Evolutionary conservation across 2,329 filamentous ascomycete species (phyloP).

Genomic region (Trichoderma breve): DNA sequence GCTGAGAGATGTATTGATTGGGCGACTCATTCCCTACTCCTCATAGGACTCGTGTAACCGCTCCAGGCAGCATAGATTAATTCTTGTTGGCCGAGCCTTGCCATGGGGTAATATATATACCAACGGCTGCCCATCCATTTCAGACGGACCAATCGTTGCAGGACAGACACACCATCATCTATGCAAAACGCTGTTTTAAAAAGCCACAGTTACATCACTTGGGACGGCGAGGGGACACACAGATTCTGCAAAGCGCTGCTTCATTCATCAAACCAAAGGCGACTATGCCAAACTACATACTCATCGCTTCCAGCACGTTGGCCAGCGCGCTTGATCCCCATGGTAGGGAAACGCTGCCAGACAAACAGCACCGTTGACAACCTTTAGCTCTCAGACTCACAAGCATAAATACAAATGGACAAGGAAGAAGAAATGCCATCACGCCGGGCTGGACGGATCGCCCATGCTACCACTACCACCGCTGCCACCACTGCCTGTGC

Average conservation of each 20-base stretch:
- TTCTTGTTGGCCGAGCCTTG: not conserved
- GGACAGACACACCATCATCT: not conserved
- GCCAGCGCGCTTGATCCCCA: not conserved
- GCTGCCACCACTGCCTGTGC: slow-evolving; percentile 46
- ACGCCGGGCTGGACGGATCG: slow-evolving; percentile 51
- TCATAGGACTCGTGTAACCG: not conserved
- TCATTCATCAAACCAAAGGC: slow-evolving; percentile 17
- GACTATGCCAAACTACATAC: slow-evolving; percentile 18
- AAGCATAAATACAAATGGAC: not conserved
- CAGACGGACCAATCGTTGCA: not conserved
- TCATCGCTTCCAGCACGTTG: not conserved
- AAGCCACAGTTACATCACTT: not conserved
- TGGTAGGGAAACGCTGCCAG: not conserved
- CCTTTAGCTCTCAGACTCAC: not conserved
- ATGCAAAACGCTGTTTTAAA: not conserved
- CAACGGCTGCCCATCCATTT: not conserved
- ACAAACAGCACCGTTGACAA: not conserved
- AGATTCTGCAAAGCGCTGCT: slow-evolving; percentile 16
- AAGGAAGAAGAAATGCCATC: not conserved
- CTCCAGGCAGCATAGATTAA: not conserved
- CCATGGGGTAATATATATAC: not conserved
- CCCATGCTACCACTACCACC: slow-evolving; percentile 49
- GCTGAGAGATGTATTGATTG: not conserved
- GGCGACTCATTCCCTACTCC: not conserved
- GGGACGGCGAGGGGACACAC: not conserved